Base-by-base conservation (phyloP, 805 yeast genomes). In the Wickerhamiella slavikovae region DNA sequence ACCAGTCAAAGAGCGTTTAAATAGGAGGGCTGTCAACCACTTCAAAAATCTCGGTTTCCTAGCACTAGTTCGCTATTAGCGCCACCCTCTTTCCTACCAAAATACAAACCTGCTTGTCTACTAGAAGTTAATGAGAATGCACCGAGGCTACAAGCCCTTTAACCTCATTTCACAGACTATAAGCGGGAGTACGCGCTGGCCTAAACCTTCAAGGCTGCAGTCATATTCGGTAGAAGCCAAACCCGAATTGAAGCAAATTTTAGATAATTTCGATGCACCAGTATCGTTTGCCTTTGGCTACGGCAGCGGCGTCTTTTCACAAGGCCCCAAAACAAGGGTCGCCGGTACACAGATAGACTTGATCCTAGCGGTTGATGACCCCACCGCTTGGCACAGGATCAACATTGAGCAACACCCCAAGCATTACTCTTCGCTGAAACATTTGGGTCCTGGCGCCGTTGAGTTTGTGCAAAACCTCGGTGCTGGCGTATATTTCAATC, bases 401-500 rank as follows among this genome's bases (percentile, higher is more conserved):
- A 89, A 89, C 48, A 53, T 79, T 42, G 51, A 59, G 27, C 72
- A 68, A 42, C 58, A 67, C 46, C 75, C 79, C 2, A 48, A 59
- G 6, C 96, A 89, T 50, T 89, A 89, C 46, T 82, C 95, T 5
- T 56, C 64, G 4, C 40, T 80, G 29, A 60, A 64, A 35, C 52
- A 47, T 31, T 57, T 75, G 16, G 91, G 92, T 0, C 54, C 77
- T 1, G 52, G 60, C 10, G 56, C 62, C 1, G 62, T 78, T 6
- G 55, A 71, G 3, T 52, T 49, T 34, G 63, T 75, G 12, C 82
- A 74, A 46, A 29, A 34, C 3, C 38, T 65, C 13, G 94, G 93
- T 1, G 89, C 93, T 0, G 94, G 95, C 5, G 75, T 85, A 3
- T 89, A 85, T 49, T 89, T 79, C 58, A 89, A 89, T 46, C 96